These are phyloP conservation scores for Lecanosticta acicola DNA, from an alignment of 2,329 filamentous ascomycete genomes.

Conservation along the genomic window DNA sequence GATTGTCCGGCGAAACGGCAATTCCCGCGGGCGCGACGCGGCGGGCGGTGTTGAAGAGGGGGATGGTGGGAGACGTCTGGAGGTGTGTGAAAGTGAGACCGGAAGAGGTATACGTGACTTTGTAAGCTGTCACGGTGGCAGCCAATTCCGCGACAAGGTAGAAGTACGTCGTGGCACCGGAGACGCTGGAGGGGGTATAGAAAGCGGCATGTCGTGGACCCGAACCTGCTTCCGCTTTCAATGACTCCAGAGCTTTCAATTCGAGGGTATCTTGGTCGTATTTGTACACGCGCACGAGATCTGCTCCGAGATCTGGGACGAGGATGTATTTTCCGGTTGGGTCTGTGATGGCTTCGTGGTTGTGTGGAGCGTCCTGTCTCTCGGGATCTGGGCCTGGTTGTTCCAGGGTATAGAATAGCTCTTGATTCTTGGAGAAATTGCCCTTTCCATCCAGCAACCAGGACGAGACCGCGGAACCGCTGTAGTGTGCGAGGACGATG, in stretches of 20 bases:
- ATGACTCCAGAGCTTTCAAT: slow-evolving; percentile 23
- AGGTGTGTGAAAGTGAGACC: slow-evolving; percentile 46
- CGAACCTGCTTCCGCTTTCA: slow-evolving; percentile 27
- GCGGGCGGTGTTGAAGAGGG: slow-evolving; percentile 39
- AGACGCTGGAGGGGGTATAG: slow-evolving; percentile 29
- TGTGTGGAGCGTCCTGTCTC: slow-evolving; percentile 33
- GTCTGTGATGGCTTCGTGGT: slow-evolving; percentile 35
- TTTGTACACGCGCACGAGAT: slow-evolving; percentile 33
- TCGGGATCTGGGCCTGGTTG: slow-evolving; percentile 27
- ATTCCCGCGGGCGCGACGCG: slow-evolving; percentile 53
- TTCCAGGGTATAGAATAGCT: slow-evolving; percentile 27
- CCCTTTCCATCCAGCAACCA: slow-evolving; percentile 48
- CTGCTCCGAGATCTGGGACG: slow-evolving; percentile 35
- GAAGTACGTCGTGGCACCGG: slow-evolving; percentile 29
- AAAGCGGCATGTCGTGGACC: slow-evolving; percentile 36
- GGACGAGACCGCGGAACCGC: slow-evolving; percentile 35
- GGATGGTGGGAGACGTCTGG: slow-evolving; percentile 44
- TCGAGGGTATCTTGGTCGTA: slow-evolving; percentile 24
- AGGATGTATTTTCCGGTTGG: slow-evolving; percentile 36
- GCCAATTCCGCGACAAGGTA: slow-evolving; percentile 46
- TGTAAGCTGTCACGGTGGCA: slow-evolving; percentile 43
- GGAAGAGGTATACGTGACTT: slow-evolving; percentile 38
- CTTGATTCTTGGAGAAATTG: slow-evolving; percentile 37
- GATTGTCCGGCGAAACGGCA: slow-evolving; percentile 45
- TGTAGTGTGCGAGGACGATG: slow-evolving; percentile 41